phyloP scores from a whole-genome alignment of 1,284 basidiomycete species.

The Ustilago cynodontis region DNA sequence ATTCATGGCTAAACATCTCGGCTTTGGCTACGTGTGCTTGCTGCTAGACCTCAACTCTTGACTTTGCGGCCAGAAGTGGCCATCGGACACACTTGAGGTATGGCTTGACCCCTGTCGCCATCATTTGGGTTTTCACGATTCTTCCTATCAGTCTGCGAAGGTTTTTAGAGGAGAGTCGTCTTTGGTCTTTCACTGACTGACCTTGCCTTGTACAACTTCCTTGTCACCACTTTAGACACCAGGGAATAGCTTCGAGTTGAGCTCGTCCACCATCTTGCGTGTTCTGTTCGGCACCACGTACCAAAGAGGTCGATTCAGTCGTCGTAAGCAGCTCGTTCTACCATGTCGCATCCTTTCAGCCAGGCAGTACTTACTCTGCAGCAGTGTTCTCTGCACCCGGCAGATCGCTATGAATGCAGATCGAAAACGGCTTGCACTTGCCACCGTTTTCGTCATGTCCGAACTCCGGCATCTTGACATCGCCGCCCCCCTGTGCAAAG shows the following conservation, averaged over 20 bases:
- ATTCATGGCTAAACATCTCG: no score
- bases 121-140: no score
- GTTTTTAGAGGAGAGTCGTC: no score
- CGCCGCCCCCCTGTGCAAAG: slow-evolving; percentile 31
- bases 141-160: no score
- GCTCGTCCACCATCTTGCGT: slow-evolving; percentile 29
- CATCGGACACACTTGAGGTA: no score
- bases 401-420: slow-evolving; percentile 46
- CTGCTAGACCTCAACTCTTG: no score
- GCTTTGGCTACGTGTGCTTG: no score
- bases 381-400: slow-evolving; percentile 22
- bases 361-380: slow-evolving; percentile 13
- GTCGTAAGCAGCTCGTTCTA: neutral
- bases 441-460: slow-evolving; percentile 16
- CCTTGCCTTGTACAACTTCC: neutral
- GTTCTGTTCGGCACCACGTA: slow-evolving; percentile 5
- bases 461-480: slow-evolving; percentile 29
- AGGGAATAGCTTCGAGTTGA: slow-evolving; percentile 33
- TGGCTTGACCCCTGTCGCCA: no score
- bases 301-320: neutral
- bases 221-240: slow-evolving; percentile 5
- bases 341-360: neutral
- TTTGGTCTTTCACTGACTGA: no score
- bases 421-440: slow-evolving; percentile 36
- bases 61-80: no score